A percentile compares a stretch with the other conserved stretches of the same genome.
Conservation (phyloP, 306 rosid genomes). For the Gastrolobium bilobum region DNA sequence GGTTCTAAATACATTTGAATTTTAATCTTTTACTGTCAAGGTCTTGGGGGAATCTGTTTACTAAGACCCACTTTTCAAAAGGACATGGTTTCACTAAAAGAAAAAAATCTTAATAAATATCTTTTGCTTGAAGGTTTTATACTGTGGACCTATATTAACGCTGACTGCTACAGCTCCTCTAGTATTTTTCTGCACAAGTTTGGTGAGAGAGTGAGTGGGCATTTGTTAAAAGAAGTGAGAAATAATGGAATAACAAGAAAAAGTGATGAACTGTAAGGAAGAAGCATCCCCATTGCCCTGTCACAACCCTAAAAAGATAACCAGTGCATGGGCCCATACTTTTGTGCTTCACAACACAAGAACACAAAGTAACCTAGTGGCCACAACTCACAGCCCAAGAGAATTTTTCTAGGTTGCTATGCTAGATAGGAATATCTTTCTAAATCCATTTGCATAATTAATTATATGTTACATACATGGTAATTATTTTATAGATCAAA, state of each 20-base stretch:
- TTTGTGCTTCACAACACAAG: slow-evolving; percentile 61
- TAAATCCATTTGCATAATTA: slow-evolving; percentile 38
- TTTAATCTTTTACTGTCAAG: slow-evolving; percentile 4
- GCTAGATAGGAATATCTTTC: slow-evolving; percentile 56
- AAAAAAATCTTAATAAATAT: slow-evolving; percentile 25
- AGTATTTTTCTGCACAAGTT: slow-evolving; percentile 49
- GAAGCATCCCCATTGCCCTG: slow-evolving; percentile 70
- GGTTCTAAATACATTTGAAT: slow-evolving; percentile 25
- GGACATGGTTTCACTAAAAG: slow-evolving; percentile 43
- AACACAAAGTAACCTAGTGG: slow-evolving; percentile 47
- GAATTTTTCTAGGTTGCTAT: slow-evolving; percentile 55
- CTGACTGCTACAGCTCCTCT: slow-evolving; percentile 40
- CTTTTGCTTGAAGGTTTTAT: slow-evolving; percentile 38
- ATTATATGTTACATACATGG: slow-evolving; percentile 45
- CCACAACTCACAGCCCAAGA: slow-evolving; percentile 55
- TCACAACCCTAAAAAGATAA: slow-evolving; percentile 56
- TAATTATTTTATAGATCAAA: slow-evolving; percentile 34
- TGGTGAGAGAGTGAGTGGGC: slow-evolving; percentile 74
- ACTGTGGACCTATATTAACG: slow-evolving; percentile 62
- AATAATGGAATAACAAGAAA: slow-evolving; percentile 49
- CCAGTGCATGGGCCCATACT: slow-evolving; percentile 68
- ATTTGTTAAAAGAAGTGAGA: slow-evolving; percentile 83
- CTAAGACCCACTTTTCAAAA: slow-evolving; percentile 53
- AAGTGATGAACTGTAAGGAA: slow-evolving; percentile 60
- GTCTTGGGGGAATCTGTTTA: slow-evolving; percentile 54